Base-by-base conservation (phyloP, 192 early-diverging fungal genomes). In the Podila epigama region DNA sequence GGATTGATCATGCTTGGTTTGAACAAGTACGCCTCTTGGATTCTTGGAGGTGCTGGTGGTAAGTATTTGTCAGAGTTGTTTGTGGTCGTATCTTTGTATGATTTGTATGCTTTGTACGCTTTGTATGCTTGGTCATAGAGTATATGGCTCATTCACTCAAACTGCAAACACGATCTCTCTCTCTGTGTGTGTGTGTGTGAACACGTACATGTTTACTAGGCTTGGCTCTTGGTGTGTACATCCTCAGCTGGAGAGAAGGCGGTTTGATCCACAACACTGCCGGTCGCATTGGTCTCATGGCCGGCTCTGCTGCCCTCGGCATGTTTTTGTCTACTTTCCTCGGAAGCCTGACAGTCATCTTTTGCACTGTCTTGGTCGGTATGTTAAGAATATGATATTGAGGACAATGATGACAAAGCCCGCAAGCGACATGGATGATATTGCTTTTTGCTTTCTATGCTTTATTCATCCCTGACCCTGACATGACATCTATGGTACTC, bases 291-390 rank as follows among this genome's bases (percentile, higher is more conserved):
- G 63, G 25, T 20, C 36, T 66, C 10, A 66, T 66, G 63, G 63
- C 53, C 28, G 63, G 63, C 20, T 15, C 37, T 42, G 63, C 63
- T 31, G 63, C 63, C 29, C 37, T 66, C 16, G 63, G 63, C 25
- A 55, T 66, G 29, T 12, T 66, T 36, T 25, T 66, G 51, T 66
- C 63, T 16, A n/a, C 5, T 4, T 44, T 66, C 29, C 53, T 66
- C n/a, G 52, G 63, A 18, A 56, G 37, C 15, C 52, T 66, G 5
- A 66, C 40, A 6, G n/a, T 54, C 29, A 44, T 66, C 28, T 66
- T 66, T 66, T 51, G 52, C 18, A 66, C 63, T 4, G 63, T 66
- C 28, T 51, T 66, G 35, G 41, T 66, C 56, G 63, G 63, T 66
- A 66, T 0, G 35, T 29, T 29, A 9, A 29, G 37, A 48, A 48